These are phyloP conservation scores for Nephromyces sp. DNA, from an alignment of 169 alveolate species.

Conservation along the genomic window DNA sequence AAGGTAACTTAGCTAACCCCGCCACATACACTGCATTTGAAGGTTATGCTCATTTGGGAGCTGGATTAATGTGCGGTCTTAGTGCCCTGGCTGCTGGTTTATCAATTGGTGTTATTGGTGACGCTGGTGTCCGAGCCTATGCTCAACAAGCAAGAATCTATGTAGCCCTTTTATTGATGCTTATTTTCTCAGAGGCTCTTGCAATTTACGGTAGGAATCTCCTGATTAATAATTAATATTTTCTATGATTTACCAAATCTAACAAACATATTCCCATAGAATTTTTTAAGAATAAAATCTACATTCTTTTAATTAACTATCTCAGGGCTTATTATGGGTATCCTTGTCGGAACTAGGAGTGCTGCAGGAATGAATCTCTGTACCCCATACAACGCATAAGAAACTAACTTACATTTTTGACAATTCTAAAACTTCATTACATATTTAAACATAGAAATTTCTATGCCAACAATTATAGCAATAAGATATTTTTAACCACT, in stretches of 20 bases:
- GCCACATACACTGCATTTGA: constrained; percentile 68
- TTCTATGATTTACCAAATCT: no score
- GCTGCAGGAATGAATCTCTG: neutral
- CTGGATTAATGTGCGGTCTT: constrained; percentile 54
- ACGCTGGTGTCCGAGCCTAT: constrained; percentile 98
- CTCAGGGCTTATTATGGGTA: neutral
- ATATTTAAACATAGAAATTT: no score
- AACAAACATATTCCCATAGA: no score
- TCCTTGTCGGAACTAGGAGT: neutral
- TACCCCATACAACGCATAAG: no score
- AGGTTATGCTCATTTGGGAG: constrained; percentile 88
- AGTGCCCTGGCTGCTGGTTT: constrained; percentile 88
- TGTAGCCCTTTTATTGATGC: constrained; percentile 96
- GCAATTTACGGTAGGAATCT: constrained; percentile 88
- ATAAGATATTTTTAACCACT: no score
- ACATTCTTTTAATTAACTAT: no score
- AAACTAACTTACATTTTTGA: no score
- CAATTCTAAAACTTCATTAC: no score
- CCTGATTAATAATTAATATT: neutral
- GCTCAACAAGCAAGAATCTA: constrained; percentile 96
- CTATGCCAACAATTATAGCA: no score
- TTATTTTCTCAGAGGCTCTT: constrained; percentile 97
- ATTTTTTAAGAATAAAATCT: no score
- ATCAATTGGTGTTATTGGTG: constrained; percentile 99
- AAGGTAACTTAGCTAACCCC: constrained; percentile 19